A percentile compares a stretch with the other conserved stretches of the same genome.
Conservation (phyloP, 768 basidiomycete genomes). For the Paxillus rubicundulus region DNA sequence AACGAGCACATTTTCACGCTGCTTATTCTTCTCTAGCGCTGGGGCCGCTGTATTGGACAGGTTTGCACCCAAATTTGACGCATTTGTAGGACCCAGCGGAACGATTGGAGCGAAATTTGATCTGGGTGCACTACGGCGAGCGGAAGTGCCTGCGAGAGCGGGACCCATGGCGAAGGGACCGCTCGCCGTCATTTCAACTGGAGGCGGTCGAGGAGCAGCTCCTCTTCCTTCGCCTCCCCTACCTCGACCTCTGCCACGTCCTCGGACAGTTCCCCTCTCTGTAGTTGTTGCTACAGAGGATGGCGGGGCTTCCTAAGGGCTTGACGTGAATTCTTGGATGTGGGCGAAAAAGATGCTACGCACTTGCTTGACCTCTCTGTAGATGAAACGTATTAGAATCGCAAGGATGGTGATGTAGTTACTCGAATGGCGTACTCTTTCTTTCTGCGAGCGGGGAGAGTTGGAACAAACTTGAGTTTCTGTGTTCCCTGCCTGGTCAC, state of each 20-base stretch:
- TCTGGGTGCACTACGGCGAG: constrained; percentile 49
- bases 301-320: constrained; percentile 47
- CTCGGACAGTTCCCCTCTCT: constrained; percentile 43
- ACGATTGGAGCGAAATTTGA: constrained; percentile 54
- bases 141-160: constrained; percentile 56
- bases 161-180: constrained; percentile 89
- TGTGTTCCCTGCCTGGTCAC: constrained; percentile 72
- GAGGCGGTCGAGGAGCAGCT: constrained; percentile 42
- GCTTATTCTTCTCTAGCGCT: constrained; percentile 45
- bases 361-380: constrained; percentile 67
- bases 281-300: constrained; percentile 31
- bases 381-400: constrained; percentile 15
- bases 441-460: constrained; percentile 70
- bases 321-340: constrained; percentile 5
- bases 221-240: constrained; percentile 54
- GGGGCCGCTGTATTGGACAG: constrained; percentile 52
- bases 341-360: constrained; percentile 17
- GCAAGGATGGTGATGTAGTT: background rate
- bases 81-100: constrained; percentile 38
- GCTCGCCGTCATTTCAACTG: constrained; percentile 76
- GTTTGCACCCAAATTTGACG: constrained; percentile 44
- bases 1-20: constrained; percentile 24
- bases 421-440: constrained; percentile 62
- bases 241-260: constrained; percentile 49
- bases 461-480: constrained; percentile 80